These are phyloP conservation scores for Scleromitrula shiraiana DNA, from an alignment of 2,329 filamentous ascomycete species.

Conservation along the genomic window DNA sequence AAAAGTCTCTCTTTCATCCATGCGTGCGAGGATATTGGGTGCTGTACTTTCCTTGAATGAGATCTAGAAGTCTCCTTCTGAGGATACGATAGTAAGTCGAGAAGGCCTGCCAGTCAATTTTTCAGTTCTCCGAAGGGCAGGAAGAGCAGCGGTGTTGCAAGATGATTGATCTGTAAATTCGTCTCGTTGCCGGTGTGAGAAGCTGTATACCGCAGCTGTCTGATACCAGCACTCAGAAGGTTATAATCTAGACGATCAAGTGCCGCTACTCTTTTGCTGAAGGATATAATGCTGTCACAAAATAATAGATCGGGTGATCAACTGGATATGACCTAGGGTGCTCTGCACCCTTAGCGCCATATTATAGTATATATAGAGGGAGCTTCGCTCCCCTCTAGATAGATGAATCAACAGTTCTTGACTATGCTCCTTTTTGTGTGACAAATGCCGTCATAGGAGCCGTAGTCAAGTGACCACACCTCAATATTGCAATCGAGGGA, in stretches of 20 bases:
- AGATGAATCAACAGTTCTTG: too few species aligned
- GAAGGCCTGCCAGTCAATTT: not conserved
- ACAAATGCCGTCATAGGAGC: conserved; percentile 1
- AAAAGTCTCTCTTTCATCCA: conserved; percentile 2
- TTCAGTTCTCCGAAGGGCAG: not conserved
- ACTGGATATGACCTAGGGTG: too few species aligned
- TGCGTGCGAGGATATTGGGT: not conserved
- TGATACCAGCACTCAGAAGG: conserved; percentile 5
- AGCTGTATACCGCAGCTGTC: not conserved
- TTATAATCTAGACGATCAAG: not conserved
- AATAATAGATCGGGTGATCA: too few species aligned
- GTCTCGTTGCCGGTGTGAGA: not conserved
- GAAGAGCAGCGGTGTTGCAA: conserved; percentile 2
- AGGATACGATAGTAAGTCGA: conserved; percentile 2
- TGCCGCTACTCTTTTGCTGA: not conserved
- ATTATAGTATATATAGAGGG: too few species aligned
- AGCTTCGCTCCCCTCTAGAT: too few species aligned
- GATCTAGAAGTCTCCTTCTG: conserved; percentile 7
- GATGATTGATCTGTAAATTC: conserved; percentile 4
- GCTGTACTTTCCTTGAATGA: conserved; percentile 1
- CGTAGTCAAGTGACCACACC: conserved; percentile 8
- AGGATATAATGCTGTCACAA: conserved; percentile 2
- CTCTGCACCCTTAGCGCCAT: too few species aligned
- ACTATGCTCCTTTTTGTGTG: too few species aligned
- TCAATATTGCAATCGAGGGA: conserved; percentile 26